A percentile compares a stretch with the other conserved stretches of the same genome.
These are phyloP conservation scores for Magnusiomyces sp. DNA, from an alignment of 1,139 yeast species.

Conservation along the genomic window DNA sequence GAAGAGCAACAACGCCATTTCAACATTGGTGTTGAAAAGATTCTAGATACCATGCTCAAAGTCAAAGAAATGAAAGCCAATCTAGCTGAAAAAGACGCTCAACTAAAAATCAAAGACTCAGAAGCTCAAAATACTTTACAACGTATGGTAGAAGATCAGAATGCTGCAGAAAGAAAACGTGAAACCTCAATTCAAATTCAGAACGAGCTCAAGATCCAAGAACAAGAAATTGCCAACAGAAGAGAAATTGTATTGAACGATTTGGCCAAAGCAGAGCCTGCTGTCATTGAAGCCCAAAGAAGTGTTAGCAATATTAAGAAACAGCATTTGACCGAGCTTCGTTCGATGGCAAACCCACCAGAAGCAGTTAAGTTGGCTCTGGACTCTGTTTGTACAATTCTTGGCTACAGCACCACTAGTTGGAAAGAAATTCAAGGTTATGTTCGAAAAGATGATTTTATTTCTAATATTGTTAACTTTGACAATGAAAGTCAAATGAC, in stretches of 20 bases:
- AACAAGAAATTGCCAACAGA: slow-evolving; percentile 49
- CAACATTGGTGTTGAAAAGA: slow-evolving; percentile 61
- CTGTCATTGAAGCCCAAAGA: slow-evolving; percentile 70
- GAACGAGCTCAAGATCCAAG: slow-evolving; percentile 60
- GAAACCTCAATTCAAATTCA: slow-evolving; percentile 79
- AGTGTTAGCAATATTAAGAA: slow-evolving; percentile 90
- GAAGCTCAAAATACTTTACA: slow-evolving; percentile 69
- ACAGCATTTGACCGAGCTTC: slow-evolving; percentile 79
- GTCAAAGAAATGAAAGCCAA: slow-evolving; percentile 53
- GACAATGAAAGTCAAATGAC: slow-evolving; percentile 56
- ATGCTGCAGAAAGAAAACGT: slow-evolving; percentile 84
- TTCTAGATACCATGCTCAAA: slow-evolving; percentile 68
- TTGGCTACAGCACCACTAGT: slow-evolving; percentile 58
- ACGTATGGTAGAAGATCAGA: slow-evolving; percentile 77
- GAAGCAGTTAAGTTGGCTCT: slow-evolving; percentile 74
- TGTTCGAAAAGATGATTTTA: slow-evolving; percentile 80
- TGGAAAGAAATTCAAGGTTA: slow-evolving; percentile 87
- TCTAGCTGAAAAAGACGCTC: slow-evolving; percentile 46
- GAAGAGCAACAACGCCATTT: slow-evolving; percentile 69
- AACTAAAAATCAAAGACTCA: slow-evolving; percentile 46
- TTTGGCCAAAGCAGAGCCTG: slow-evolving; percentile 72
- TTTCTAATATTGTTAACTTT: slow-evolving; percentile 70
- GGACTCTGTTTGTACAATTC: slow-evolving; percentile 77
- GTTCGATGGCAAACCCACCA: slow-evolving; percentile 91
- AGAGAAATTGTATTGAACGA: slow-evolving; percentile 51